Percentiles rank a stretch among this genome's conserved stretches.
Evolutionary conservation across 192 early-diverging fungal genomes (phyloP).

Genomic region (Coemansia sp.): DNA sequence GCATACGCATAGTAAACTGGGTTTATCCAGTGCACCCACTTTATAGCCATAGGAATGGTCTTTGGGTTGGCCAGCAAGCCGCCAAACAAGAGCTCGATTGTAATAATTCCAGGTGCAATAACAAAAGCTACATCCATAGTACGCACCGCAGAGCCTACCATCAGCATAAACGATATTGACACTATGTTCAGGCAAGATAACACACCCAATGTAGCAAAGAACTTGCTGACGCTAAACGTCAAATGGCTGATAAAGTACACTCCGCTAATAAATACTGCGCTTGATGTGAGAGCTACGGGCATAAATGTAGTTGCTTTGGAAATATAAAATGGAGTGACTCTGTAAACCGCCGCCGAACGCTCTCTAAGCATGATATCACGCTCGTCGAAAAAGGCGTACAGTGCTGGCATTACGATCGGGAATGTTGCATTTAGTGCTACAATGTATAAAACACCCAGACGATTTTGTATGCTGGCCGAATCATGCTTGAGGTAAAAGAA

Average conservation of each 20-base stretch:
- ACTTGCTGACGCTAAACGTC: slow-evolving; percentile 35
- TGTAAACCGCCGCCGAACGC: slow-evolving; percentile 63
- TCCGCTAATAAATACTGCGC: slow-evolving; percentile 37
- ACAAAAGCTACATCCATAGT: slow-evolving; percentile 49
- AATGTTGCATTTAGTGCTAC: slow-evolving; percentile 61
- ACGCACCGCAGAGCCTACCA: slow-evolving; percentile 43
- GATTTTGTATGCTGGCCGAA: slow-evolving; percentile 53
- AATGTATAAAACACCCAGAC: slow-evolving; percentile 52
- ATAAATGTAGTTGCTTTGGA: slow-evolving; percentile 62
- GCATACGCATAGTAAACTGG: slow-evolving; percentile 50
- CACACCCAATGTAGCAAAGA: slow-evolving; percentile 43
- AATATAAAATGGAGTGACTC: slow-evolving; percentile 62
- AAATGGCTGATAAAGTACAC: slow-evolving; percentile 53
- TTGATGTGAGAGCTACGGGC: slow-evolving; percentile 38
- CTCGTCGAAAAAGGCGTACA: slow-evolving; percentile 46
- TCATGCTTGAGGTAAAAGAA: slow-evolving; percentile 57
- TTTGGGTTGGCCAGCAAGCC: slow-evolving; percentile 52
- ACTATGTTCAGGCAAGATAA: slow-evolving; percentile 42
- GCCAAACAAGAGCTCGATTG: slow-evolving; percentile 53
- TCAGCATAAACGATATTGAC: slow-evolving; percentile 49
- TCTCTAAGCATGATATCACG: slow-evolving; percentile 65
- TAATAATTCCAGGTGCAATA: slow-evolving; percentile 43
- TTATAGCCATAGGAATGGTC: slow-evolving; percentile 42
- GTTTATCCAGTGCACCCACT: slow-evolving; percentile 57
- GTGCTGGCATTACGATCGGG: slow-evolving; percentile 60